Conservation (phyloP, 2,329 filamentous ascomycete genomes). For the Talaromyces albobiverticillius region DNA sequence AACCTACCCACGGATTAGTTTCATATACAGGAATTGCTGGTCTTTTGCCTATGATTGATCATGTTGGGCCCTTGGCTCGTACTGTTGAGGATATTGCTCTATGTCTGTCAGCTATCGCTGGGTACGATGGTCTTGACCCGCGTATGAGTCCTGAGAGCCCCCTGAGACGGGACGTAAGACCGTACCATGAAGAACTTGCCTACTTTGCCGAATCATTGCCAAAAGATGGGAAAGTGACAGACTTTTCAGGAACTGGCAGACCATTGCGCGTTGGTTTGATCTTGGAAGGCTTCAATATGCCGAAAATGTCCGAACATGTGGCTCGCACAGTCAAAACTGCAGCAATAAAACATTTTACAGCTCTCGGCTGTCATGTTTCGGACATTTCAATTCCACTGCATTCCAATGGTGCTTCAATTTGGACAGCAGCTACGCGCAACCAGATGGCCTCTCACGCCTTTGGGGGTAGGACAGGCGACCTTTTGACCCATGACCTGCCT, state of each 20-base stretch:
- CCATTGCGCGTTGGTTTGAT: conserved; percentile 38
- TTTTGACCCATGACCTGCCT: conserved; percentile 27
- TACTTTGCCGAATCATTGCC: neutral
- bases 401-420: conserved; percentile 45
- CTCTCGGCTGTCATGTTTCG: conserved; percentile 50
- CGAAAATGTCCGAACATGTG: conserved; percentile 40
- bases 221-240: neutral
- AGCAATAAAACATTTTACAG: conserved; percentile 34
- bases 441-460: conserved; percentile 28
- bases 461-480: conserved; percentile 21
- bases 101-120: conserved; percentile 44
- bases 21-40: conserved; percentile 49
- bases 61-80: conserved; percentile 42
- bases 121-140: conserved; percentile 46
- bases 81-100: conserved; percentile 39
- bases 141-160: conserved; percentile 27
- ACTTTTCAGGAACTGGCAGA: conserved; percentile 30
- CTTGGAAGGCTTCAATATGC: conserved; percentile 44
- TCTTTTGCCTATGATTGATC: conserved; percentile 49
- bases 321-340: conserved; percentile 43
- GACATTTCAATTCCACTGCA: conserved; percentile 53
- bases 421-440: conserved; percentile 32
- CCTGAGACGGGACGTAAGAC: conserved; percentile 4
- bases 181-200: neutral
- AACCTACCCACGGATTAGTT: conserved; percentile 46